These are phyloP conservation scores for Calcarisporium arbuscula DNA, from an alignment of 2,329 filamentous ascomycete species.

Conservation along the genomic window DNA sequence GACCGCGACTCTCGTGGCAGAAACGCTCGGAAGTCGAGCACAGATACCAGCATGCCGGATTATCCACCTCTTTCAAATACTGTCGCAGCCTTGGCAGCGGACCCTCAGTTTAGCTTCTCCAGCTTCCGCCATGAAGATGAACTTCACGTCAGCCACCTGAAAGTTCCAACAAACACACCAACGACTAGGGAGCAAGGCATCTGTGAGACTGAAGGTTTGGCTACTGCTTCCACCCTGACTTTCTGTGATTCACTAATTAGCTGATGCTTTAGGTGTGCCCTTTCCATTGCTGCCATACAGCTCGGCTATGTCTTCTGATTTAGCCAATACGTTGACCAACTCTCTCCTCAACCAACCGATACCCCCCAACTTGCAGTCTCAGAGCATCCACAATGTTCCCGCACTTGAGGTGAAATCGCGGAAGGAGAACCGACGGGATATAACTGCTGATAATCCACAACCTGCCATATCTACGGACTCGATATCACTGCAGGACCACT, in stretches of 20 bases:
- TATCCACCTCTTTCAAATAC: slow-evolving; percentile 19
- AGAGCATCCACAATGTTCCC: slow-evolving; percentile 22
- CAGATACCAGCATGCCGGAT: slow-evolving; percentile 37
- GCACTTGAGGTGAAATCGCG: slow-evolving; percentile 34
- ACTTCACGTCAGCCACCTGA: slow-evolving; percentile 17
- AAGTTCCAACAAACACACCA: slow-evolving; percentile 38
- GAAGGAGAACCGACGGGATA: slow-evolving; percentile 37
- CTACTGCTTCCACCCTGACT: neutral
- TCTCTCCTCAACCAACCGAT: slow-evolving; percentile 43
- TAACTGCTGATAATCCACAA: too few species aligned
- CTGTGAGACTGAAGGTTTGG: slow-evolving; percentile 14
- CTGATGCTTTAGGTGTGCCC: slow-evolving; percentile 9
- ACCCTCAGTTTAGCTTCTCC: slow-evolving; percentile 8
- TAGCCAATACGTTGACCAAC: slow-evolving; percentile 37
- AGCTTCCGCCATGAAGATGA: slow-evolving; percentile 27
- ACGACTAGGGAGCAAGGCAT: slow-evolving; percentile 16
- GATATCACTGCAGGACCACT: slow-evolving; percentile 9
- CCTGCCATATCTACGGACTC: neutral
- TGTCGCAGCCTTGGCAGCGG: slow-evolving; percentile 8
- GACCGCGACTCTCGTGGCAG: too few species aligned
- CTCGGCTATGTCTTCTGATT: slow-evolving; percentile 20
- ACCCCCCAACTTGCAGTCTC: slow-evolving; percentile 26
- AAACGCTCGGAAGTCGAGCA: slow-evolving; percentile 21
- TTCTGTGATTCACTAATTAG: too few species aligned
- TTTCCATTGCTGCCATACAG: slow-evolving; percentile 15